These are phyloP conservation scores for Cryptosporidium viatorum DNA, from an alignment of 169 alveolate genomes.

Conservation along the genomic window DNA sequence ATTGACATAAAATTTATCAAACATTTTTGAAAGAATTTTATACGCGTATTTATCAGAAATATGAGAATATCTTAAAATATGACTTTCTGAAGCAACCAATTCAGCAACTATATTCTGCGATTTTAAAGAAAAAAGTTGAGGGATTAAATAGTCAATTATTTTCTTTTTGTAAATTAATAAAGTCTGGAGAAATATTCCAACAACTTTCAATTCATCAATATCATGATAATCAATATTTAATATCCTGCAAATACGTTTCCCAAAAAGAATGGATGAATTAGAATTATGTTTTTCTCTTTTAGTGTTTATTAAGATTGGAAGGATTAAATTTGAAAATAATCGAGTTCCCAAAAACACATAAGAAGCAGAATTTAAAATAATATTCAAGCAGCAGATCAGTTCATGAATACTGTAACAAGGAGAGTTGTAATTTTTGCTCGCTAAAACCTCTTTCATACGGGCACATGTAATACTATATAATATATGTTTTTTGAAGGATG, in stretches of 20 bases:
- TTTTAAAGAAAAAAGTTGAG: slow-evolving; percentile 8
- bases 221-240: not conserved
- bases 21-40: slow-evolving; percentile 8
- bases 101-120: not conserved
- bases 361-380: slow-evolving; percentile 17
- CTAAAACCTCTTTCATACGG: slow-evolving; percentile 45
- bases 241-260: slow-evolving; percentile 1
- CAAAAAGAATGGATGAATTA: not conserved
- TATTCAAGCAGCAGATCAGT: not conserved
- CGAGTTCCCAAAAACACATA: slow-evolving; percentile 30
- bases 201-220: not conserved
- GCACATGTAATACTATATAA: not conserved
- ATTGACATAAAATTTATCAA: slow-evolving; percentile 4
- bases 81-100: slow-evolving; percentile 16
- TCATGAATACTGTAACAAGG: not conserved
- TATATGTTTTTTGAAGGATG: slow-evolving; percentile 3
- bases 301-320: slow-evolving; percentile 8
- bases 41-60: slow-evolving; percentile 1
- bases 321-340: slow-evolving; percentile 3
- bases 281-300: not conserved
- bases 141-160: not conserved
- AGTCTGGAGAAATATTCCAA: slow-evolving; percentile 37
- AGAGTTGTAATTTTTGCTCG: not conserved
- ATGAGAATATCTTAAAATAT: not conserved
- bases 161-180: slow-evolving; percentile 8